Base-by-base conservation (phyloP, 2,329 filamentous ascomycete species). In the Pseudogymnoascus sp. region DNA sequence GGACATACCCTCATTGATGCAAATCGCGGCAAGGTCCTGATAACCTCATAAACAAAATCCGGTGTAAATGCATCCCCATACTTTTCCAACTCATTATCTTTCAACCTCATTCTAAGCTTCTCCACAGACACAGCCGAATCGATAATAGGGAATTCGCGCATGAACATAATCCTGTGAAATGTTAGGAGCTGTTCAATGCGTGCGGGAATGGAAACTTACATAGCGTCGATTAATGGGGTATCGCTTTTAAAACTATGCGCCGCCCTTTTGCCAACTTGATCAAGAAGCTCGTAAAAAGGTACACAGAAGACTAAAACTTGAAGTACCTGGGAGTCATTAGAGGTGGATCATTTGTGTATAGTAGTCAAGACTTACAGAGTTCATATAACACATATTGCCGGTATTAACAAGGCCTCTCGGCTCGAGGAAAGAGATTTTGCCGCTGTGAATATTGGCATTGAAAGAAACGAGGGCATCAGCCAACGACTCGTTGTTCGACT, bases 331-430 rank as follows among this genome's bases (percentile, higher is more conserved):
- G 44, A 6, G 6, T 38, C 31, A 69, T 83, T 72, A 82, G 76
- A 64, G 62, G 10, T 21, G 21, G 7, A 59, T 31, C 34, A 61
- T 40, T 25, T 59, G 14, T 14, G 14, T 21, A 56, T 16, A 34
- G 23, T 16, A 60, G 10, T 59, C 7, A 34, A 14, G n/a, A 79
- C 90, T 78, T 82, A 96, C 93, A 67, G 95, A 97, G 80, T 97
- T 99, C 95, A 99, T 97, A 78, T 99, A 99, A 77, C 95, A 99
- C 90, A 97, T 96, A 74, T 99, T 97, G 60, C 95, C 95, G 42
- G 93, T 96, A 77, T 99, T 99, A 69, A 96, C 90, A 72, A 99
- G 83, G 59, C 95, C 95, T 68, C 93, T 86, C 60, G 95, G 95
- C 77, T 97, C 91, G 60, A 99, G 82, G 72, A 97, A 97, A 16